Percentiles rank a stretch among this genome's conserved stretches.
Conservation (phyloP, 2,329 filamentous ascomycete genomes). For the Sporothrix phasma region DNA sequence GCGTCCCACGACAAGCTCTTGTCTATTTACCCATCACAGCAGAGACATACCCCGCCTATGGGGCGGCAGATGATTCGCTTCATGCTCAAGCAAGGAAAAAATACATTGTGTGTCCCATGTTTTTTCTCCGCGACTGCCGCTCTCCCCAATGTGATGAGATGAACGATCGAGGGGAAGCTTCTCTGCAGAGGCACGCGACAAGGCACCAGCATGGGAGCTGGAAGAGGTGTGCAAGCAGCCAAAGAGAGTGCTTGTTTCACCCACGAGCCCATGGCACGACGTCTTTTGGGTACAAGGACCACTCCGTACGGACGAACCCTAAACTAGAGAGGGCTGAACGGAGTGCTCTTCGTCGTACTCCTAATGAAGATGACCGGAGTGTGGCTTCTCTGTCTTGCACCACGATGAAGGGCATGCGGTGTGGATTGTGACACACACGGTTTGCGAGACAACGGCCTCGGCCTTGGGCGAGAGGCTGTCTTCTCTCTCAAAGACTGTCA, state of each 20-base stretch:
- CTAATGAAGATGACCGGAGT: too few relatives aligned
- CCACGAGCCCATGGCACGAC: background rate
- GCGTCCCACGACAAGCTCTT: background rate
- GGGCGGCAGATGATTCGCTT: background rate
- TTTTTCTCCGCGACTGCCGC: too few relatives aligned
- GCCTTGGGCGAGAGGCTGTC: constrained; percentile 6
- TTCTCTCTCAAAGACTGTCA: background rate
- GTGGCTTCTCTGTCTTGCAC: too few relatives aligned
- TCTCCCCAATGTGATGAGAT: background rate
- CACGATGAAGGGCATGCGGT: too few relatives aligned
- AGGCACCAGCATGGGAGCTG: background rate
- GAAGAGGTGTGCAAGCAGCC: background rate
- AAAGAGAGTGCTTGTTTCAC: background rate
- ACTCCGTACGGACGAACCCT: too few relatives aligned
- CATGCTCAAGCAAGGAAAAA: background rate
- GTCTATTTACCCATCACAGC: background rate
- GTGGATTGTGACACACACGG: too few relatives aligned
- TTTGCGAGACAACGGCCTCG: background rate
- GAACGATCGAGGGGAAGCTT: background rate
- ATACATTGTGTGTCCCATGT: too few relatives aligned
- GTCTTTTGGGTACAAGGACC: background rate
- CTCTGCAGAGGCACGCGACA: background rate
- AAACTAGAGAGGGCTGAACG: background rate
- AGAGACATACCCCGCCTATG: background rate
- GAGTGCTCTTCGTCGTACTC: too few relatives aligned